Percentiles rank a stretch among this genome's conserved stretches.
Evolutionary conservation across 1,284 basidiomycete species (phyloP).

Genomic region (Afroboletus lepidellus): DNA sequence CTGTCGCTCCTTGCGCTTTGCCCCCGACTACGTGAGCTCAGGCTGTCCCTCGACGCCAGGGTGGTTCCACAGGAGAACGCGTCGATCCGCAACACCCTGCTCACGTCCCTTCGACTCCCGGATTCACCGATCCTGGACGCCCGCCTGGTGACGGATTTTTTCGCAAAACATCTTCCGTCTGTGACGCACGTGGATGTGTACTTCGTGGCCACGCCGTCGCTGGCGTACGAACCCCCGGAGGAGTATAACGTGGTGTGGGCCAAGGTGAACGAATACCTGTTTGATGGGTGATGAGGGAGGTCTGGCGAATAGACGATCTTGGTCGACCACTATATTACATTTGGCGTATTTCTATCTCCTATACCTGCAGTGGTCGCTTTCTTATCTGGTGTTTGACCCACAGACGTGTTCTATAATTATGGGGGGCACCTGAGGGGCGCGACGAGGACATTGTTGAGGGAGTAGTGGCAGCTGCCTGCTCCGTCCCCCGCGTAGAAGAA

Average conservation of each 20-base stretch:
- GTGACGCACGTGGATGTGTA: background rate
- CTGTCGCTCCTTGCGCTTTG: background rate
- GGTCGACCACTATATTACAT: background rate
- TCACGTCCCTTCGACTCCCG: background rate
- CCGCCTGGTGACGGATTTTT: background rate
- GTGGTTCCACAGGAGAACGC: background rate
- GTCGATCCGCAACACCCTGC: background rate
- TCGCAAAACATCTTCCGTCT: background rate
- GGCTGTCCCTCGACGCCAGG: background rate
- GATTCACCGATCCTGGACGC: background rate
- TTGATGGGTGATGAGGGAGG: too few relatives aligned
- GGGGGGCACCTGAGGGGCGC: too few relatives aligned
- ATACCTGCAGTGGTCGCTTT: too few relatives aligned
- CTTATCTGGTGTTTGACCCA: too few relatives aligned
- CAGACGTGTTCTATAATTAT: too few relatives aligned
- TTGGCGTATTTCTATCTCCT: too few relatives aligned
- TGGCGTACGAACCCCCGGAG: background rate
- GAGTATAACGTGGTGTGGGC: background rate
- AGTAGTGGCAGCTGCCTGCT: too few relatives aligned
- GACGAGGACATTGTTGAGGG: too few relatives aligned
- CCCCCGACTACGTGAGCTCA: background rate
- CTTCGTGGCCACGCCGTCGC: background rate
- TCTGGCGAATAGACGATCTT: background rate
- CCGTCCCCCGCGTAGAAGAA: too few relatives aligned
- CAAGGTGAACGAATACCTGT: background rate